Evolutionary conservation across 2,329 filamentous ascomycete genomes (phyloP), one percentile per base, ranked within the genome.

Genomic region (Parascedosporium putredinis): DNA sequence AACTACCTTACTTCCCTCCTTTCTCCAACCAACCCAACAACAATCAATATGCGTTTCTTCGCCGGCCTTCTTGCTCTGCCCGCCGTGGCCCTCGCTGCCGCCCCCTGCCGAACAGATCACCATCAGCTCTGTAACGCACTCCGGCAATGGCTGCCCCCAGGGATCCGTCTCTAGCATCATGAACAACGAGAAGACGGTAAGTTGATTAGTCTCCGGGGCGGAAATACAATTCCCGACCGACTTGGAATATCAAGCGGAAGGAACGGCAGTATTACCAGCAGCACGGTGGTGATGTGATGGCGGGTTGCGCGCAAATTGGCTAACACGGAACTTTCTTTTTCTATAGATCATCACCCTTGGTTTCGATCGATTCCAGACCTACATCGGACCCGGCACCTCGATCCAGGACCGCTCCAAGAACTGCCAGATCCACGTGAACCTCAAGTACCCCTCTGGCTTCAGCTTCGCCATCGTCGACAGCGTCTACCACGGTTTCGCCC

Each of bases 401-500:
- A 12, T 29, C 46, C 23, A 23, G 42, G 52, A 54, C 22, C 50
- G 47, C 47, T 42, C 43, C 50, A 52, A 52, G 50, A 54, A 54
- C 50, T 54, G 52, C 43, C 52, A 54, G 47, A 31, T 54, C 29
- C 52, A 54, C 45, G 24, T 54, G 2, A 52, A 43, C 12, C 47
- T 54, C 42, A 40, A 48, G 23, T 54, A 54, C 49, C 52, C 52
- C 3, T 38, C 34, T 2, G 52, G 52, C 33, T 54, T 54, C 43
- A 50, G 33, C 50, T 65, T 59, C 52, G 58, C 62, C 23, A 54
- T 65, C 31, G 60, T 65, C 25, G 59, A 65, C 53, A 62, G 60
- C 25, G 63, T 61, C 36, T 65, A 65, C 54, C 62, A 65, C 56
- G 62, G 62, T 18, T 65, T 62, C 34, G 62, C 62, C 12, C 62